Evolutionary conservation across 1,284 basidiomycete genomes (phyloP), one percentile per base, ranked within the genome.

Genomic region (Irpex sp.): DNA sequence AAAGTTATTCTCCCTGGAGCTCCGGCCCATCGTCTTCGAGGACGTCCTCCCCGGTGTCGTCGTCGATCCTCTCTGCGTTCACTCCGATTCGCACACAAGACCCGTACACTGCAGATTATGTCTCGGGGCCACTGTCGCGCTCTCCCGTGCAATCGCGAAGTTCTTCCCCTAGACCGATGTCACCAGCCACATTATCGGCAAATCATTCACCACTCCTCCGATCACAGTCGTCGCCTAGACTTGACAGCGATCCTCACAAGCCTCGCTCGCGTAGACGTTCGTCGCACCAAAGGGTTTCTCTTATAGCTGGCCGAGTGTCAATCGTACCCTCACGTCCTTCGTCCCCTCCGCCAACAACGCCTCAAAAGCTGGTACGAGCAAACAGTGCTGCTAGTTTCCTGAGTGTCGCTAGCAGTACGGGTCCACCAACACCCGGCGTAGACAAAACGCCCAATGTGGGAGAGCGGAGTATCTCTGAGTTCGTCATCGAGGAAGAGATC

Each of bases 401-500:
- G 60, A 89, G 87, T 62, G 77, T 79, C 36, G 83, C 80, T 50
- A 75, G 78, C 58, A 88, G 86, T 68, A 85, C 86, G 3, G 79
- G 85, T 47, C 79, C 88, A 36, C 86, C 89, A 3, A 85, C 88
- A 1, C 87, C 90, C 15, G 71, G 74, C 9, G 65, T 73, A 13
- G 80, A 84, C 61, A 76, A 78, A 49, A 77, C 83, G 51, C 76
- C 79, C 4, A 83, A 83, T 64, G 74, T 86, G 4, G 87, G 84
- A 58, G 82, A 82, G 57, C 83, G 86, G 64, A 88, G 79, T 66
- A 92, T 95, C 63, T 86, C 85, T 2, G 88, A 93, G 69, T 95
- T 89, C 71, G 82, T 90, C 35, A 90, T 97, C 61, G 86, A 95
- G 67, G 85, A 84, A 57, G 94, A 97, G 72, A 92, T 96, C 19